These are phyloP conservation scores for Aureobasidium sp. DNA, from an alignment of 2,329 filamentous ascomycete genomes.

Conservation along the genomic window DNA sequence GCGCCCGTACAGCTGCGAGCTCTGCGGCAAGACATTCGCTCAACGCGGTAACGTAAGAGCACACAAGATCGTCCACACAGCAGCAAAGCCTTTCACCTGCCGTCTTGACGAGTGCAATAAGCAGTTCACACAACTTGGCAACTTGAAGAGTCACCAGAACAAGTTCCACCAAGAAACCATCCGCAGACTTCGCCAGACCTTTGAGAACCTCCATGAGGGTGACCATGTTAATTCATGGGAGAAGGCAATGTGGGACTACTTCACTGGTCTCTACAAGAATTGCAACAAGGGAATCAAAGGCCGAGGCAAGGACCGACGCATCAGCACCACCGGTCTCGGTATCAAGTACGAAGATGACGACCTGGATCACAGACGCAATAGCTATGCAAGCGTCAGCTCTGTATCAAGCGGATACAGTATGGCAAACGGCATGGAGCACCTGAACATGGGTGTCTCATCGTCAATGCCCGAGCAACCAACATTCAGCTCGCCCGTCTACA, in stretches of 20 bases:
- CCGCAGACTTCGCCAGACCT: slow-evolving; percentile 60
- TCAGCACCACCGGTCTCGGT: slow-evolving; percentile 33
- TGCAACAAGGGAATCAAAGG: slow-evolving; percentile 98
- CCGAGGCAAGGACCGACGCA: slow-evolving; percentile 74
- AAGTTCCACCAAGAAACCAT: slow-evolving; percentile 80
- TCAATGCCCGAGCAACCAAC: slow-evolving; percentile 3
- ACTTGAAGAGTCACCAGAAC: slow-evolving; percentile 94
- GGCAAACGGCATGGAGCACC: neutral
- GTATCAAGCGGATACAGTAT: slow-evolving; percentile 9
- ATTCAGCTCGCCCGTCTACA: slow-evolving; percentile 3
- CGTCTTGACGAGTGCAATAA: slow-evolving; percentile 78
- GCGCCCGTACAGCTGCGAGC: slow-evolving; percentile 71
- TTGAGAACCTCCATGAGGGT: slow-evolving; percentile 56
- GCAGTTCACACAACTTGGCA: slow-evolving; percentile 82
- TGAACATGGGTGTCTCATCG: slow-evolving; percentile 10
- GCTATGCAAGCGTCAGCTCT: slow-evolving; percentile 12
- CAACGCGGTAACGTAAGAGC: slow-evolving; percentile 80
- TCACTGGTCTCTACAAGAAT: slow-evolving; percentile 86
- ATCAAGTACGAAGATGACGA: slow-evolving; percentile 6
- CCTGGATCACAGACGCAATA: slow-evolving; percentile 6
- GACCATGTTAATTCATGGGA: slow-evolving; percentile 61
- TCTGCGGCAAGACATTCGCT: slow-evolving; percentile 75
- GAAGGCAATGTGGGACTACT: slow-evolving; percentile 75
- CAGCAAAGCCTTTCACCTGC: slow-evolving; percentile 73
- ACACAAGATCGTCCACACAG: slow-evolving; percentile 73